A percentile compares a stretch with the other conserved stretches of the same genome.
These are phyloP conservation scores for Mucor racemosus DNA, from an alignment of 371 early-diverging fungal species.

Conservation along the genomic window DNA sequence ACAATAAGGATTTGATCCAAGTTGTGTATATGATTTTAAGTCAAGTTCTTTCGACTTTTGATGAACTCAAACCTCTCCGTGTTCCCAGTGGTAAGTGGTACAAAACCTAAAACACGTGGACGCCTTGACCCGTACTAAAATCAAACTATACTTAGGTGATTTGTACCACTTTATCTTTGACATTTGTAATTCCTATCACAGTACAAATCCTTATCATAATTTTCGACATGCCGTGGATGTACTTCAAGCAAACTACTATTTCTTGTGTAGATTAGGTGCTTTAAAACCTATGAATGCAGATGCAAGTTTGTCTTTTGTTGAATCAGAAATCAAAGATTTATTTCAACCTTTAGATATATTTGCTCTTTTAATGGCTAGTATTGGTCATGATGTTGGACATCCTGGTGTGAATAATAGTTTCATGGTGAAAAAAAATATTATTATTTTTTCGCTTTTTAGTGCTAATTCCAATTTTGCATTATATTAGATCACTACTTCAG, in stretches of 20 bases:
- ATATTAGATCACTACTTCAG: conserved; percentile 68
- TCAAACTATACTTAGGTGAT: conserved; percentile 41
- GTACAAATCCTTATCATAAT: conserved; percentile 85
- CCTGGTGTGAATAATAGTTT: conserved; percentile 87
- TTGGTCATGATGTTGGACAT: conserved; percentile 88
- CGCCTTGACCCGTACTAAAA: conserved; percentile 23
- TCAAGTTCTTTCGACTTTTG: conserved; percentile 55
- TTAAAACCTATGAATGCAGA: conserved; percentile 39
- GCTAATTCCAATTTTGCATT: not conserved
- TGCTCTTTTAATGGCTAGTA: conserved; percentile 75
- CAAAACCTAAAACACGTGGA: conserved; percentile 17
- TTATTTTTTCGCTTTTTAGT: not conserved
- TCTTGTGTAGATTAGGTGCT: conserved; percentile 71
- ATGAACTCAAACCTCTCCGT: conserved; percentile 58
- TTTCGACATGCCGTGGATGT: conserved; percentile 89
- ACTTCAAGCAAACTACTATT: conserved; percentile 80
- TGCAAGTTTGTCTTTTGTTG: not conserved
- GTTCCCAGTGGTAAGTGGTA: conserved; percentile 60
- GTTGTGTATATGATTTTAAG: conserved; percentile 66
- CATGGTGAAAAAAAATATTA: conserved; percentile 52
- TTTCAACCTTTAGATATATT: conserved; percentile 72
- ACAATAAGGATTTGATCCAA: conserved; percentile 64
- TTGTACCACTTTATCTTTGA: conserved; percentile 69
- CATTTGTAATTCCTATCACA: conserved; percentile 73
- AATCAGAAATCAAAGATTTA: conserved; percentile 26